Evolutionary conservation across 192 early-diverging fungal genomes (phyloP), one percentile per base, ranked within the genome.

Genomic region (Chytriomyces hyalinus): DNA sequence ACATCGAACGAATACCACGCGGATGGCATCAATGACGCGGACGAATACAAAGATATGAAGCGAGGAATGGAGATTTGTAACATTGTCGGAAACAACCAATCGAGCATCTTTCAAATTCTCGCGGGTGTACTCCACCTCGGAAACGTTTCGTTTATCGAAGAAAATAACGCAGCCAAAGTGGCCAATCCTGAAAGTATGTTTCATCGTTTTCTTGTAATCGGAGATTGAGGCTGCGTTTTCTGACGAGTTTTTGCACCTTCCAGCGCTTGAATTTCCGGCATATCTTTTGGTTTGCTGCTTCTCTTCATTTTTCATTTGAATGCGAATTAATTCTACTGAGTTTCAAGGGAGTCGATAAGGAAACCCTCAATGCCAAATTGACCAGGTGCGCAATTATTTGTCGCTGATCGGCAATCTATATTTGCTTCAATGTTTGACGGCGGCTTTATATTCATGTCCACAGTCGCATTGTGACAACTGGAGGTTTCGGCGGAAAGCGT

Each of bases 61-160:
- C 83, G 91, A 67, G 93, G 97, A n/a, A 98, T 99, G 95, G 82
- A 88, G 51, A 88, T 98, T 28, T 97, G 98, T 85, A 93, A 95
- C 20, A 89, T 99, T 20, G 82, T 90, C 13, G 84, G 89, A 47
- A 81, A 86, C 15, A 94, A 98, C 73, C 93, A 97, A 83, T 87
- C 89, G 73, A 87, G 92, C 46, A 94, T 99, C 53, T 93, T 96
- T 80, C 87, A 93, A 69, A 96, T 98, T 84, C 84, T 99, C 49
- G 94, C 96, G 9, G 93, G 92, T 49, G 92, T 99, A 75, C 87
- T 99, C 80, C 98, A 98, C 92, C 84, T 99, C 49, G 98, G 98
- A 69, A 99, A 99, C 79, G 85, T 96, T 28, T 87, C 92, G 64
- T 99, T 99, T 82, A 77, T 78, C 22, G 96, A 98, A 80, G 91